Base-by-base conservation (phyloP, 176 grass and related monocot species). In the Aegilops sharonensis region DNA sequence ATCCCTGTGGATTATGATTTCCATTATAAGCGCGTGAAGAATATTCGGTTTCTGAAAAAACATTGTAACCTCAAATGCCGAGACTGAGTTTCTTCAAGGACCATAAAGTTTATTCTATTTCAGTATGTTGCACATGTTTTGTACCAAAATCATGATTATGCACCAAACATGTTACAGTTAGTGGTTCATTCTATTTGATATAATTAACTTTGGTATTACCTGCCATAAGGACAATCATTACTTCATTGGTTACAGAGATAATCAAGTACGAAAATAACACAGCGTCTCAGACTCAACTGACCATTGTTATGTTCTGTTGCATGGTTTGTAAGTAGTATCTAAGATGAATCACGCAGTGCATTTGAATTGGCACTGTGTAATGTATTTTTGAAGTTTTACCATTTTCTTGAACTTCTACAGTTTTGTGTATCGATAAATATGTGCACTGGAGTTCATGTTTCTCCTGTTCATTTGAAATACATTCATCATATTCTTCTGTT, bases 401-500 rank as follows among this genome's bases (percentile, higher is more conserved):
- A 42, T 84, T 21, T 54, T 25, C 67, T 80, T 11, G 57, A 80
- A 45, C 36, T 80, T 91, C 21, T 67, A 10, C 61, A 11, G 14
- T 73, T 80, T 36, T 27, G 11, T 84, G 18, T 79, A 65, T 78
- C 79, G 18, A 67, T 64, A 52, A 64, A 31, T 29, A 23, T 39
- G 18, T 66, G 21, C 78, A 11, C 42, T 15, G 30, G 39, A 50
- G 8, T 80, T 77, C 6, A 35, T 88, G 9, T 62, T 83, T 71
- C 29, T 12, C 21, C 14, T 45, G 29, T 88, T 64, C n/a, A 72
- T 87, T 30, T 30, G 32, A 67, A 72, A 31, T 86, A 78, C 79
- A 64, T 72, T 54, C 72, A 71, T 17, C 20, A 24, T 56, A 29
- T 80, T 87, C 15, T 54, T 86, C 40, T 77, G 11, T 75, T 85